phyloP scores from a whole-genome alignment of 192 early-diverging fungal species.

The Pecoramyces ruminantium region DNA sequence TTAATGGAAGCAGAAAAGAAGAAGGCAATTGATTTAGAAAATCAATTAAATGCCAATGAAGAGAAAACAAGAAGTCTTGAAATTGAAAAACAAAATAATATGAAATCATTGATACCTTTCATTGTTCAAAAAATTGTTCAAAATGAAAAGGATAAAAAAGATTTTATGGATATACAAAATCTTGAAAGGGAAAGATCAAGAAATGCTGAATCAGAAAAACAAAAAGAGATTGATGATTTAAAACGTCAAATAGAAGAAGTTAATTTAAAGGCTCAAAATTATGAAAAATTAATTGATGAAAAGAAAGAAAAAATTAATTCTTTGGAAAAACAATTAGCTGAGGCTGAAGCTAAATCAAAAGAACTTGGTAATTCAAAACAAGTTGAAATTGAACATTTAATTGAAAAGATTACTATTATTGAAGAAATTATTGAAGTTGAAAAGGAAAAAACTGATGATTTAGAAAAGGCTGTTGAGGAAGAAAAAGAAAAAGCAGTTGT shows the following conservation, averaged over 20 bases:
- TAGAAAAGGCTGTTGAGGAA: background rate
- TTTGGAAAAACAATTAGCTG: background rate
- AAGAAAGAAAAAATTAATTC: background rate
- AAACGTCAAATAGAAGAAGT: background rate
- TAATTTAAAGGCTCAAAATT: background rate
- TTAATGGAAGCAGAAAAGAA: background rate
- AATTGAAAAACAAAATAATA: background rate
- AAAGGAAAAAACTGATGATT: background rate
- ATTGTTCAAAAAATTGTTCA: background rate
- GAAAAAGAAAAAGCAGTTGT: background rate
- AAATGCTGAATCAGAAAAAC: background rate
- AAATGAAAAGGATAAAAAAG: background rate
- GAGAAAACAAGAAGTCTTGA: background rate
- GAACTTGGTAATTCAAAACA: background rate
- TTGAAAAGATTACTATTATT: background rate
- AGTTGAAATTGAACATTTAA: background rate
- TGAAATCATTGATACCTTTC: background rate
- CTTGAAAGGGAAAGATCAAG: background rate
- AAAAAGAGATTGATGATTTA: background rate
- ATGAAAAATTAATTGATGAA: background rate
- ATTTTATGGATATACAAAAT: background rate
- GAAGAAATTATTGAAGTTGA: background rate
- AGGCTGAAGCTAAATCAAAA: background rate
- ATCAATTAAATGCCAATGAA: background rate
- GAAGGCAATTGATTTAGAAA: background rate